Percentiles rank a stretch among this genome's conserved stretches.
phyloP scores from a whole-genome alignment of 306 rosid species.

The Quercus mongolica region DNA sequence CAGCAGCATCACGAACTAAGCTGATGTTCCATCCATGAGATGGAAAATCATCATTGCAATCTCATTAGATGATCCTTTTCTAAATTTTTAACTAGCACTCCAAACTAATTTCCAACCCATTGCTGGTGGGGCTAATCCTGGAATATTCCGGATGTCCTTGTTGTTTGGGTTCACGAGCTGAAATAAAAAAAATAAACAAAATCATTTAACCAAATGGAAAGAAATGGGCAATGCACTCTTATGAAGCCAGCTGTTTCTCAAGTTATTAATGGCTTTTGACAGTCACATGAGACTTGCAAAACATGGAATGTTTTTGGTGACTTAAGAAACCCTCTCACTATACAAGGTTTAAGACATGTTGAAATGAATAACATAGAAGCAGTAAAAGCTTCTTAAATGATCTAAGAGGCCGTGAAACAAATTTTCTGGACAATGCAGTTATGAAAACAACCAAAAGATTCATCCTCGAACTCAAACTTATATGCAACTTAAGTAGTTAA shows the following conservation, averaged over 20 bases:
- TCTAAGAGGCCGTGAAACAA: not conserved
- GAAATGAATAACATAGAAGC: not conserved
- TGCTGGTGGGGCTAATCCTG: constrained; percentile 91
- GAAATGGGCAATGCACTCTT: too few species aligned
- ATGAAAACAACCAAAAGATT: not conserved
- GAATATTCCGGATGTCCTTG: constrained; percentile 80
- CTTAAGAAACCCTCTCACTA: not conserved
- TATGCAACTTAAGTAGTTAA: not conserved
- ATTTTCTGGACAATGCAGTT: not conserved
- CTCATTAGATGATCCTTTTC: too few species aligned
- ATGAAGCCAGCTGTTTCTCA: too few species aligned
- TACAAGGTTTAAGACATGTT: not conserved
- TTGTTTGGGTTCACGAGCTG: constrained; percentile 82
- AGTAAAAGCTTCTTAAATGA: not conserved
- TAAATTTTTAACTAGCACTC: too few species aligned
- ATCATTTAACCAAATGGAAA: too few species aligned
- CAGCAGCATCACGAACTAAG: too few species aligned
- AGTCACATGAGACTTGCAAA: too few species aligned
- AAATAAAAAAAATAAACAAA: not conserved
- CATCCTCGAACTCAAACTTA: not conserved
- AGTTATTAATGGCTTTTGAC: too few species aligned
- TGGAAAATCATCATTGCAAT: too few species aligned
- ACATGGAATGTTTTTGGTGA: too few species aligned
- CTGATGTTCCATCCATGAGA: too few species aligned
- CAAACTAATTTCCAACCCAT: too few species aligned